Percentiles rank a stretch among this genome's conserved stretches.
Evolutionary conservation across 768 basidiomycete species (phyloP).

Genomic region (Lactarius deliciosus): DNA sequence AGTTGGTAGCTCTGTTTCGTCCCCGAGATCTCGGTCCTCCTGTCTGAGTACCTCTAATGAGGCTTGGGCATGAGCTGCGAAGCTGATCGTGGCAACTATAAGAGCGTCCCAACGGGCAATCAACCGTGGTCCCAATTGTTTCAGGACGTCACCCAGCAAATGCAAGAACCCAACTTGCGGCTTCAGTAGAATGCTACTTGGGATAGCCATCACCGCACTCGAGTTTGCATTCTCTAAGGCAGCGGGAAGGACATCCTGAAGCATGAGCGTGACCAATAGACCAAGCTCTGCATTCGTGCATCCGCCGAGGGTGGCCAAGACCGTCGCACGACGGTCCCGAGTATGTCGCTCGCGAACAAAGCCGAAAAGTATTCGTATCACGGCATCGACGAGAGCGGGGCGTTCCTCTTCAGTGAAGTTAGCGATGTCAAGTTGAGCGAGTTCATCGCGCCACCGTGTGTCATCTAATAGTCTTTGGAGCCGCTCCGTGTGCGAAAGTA

Average conservation of each 20-base stretch:
- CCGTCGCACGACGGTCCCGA: slow-evolving; percentile 67
- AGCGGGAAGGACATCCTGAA: slow-evolving; percentile 55
- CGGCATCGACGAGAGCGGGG: slow-evolving; percentile 60
- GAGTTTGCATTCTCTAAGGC: slow-evolving; percentile 28
- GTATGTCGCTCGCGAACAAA: slow-evolving; percentile 79
- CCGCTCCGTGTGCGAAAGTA: slow-evolving; percentile 57
- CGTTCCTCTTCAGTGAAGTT: slow-evolving; percentile 58
- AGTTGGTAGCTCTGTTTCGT: slow-evolving; percentile 27
- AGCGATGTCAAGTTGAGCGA: slow-evolving; percentile 66
- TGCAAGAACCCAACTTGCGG: slow-evolving; percentile 85
- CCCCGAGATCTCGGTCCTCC: slow-evolving; percentile 38
- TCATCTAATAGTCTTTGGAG: slow-evolving; percentile 77
- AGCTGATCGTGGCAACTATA: slow-evolving; percentile 62
- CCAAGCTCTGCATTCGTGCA: slow-evolving; percentile 73
- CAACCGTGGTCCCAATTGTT: slow-evolving; percentile 74
- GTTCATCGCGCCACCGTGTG: slow-evolving; percentile 84
- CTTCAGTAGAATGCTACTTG: slow-evolving; percentile 46
- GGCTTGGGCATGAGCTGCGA: slow-evolving; percentile 64
- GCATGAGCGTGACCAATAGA: slow-evolving; percentile 84
- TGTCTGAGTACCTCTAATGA: slow-evolving; percentile 43
- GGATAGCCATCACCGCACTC: slow-evolving; percentile 33
- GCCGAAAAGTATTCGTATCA: slow-evolving; percentile 82
- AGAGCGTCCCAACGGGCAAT: slow-evolving; percentile 71
- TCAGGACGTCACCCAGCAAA: slow-evolving; percentile 80
- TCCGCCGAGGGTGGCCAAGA: slow-evolving; percentile 66